Evolutionary conservation across 805 yeast genomes (phyloP).

Genomic region (Pichia cabralensis): DNA sequence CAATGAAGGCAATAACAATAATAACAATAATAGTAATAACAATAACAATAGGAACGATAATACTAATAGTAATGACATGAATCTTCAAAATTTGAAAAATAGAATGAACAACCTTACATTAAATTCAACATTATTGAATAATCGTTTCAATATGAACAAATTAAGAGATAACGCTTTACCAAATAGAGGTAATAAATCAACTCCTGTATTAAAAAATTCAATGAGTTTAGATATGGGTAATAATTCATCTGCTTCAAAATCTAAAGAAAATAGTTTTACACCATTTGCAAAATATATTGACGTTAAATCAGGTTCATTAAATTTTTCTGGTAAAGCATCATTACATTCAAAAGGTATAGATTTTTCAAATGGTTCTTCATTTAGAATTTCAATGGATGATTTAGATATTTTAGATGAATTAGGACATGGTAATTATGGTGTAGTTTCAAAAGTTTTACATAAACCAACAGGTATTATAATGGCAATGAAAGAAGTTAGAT

Average conservation of each 20-base stretch:
- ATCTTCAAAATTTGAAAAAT: background rate
- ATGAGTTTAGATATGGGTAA: constrained; percentile 4
- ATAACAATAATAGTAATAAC: background rate
- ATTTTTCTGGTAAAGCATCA: constrained; percentile 89
- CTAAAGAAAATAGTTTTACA: constrained; percentile 51
- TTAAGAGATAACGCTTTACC: constrained; percentile 19
- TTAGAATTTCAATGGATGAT: constrained; percentile 79
- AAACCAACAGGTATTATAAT: constrained; percentile 84
- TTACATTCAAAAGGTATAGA: constrained; percentile 87
- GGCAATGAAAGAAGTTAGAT: constrained; percentile 96
- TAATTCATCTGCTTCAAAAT: constrained; percentile 8
- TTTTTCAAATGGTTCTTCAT: constrained; percentile 79
- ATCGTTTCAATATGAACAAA: constrained; percentile 8
- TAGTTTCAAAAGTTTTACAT: constrained; percentile 86
- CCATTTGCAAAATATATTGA: constrained; percentile 83
- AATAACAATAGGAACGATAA: background rate
- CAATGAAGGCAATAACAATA: constrained; percentile 14
- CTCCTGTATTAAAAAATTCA: no score
- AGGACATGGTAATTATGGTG: constrained; percentile 95
- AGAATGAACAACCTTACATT: background rate
- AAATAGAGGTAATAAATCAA: constrained; percentile 12
- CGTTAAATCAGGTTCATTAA: constrained; percentile 82
- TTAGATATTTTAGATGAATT: constrained; percentile 74
- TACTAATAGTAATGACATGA: background rate
- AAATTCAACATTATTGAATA: background rate